A percentile compares a stretch with the other conserved stretches of the same genome.
phyloP scores from a whole-genome alignment of 2,329 filamentous ascomycete species.

The Trichophyton benhamiae region DNA sequence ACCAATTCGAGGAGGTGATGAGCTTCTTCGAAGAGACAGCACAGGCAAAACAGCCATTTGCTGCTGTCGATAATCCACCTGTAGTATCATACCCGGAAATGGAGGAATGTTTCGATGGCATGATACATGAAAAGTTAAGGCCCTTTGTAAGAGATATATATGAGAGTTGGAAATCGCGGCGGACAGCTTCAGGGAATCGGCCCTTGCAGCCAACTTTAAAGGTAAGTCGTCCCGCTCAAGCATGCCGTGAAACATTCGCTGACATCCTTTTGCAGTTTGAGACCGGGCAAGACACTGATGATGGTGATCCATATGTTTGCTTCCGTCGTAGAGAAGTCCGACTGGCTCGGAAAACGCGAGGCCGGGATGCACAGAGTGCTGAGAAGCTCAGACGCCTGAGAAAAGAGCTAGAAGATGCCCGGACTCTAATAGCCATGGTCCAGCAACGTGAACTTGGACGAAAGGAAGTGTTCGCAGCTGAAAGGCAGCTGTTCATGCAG shows the following conservation, averaged over 20 bases:
- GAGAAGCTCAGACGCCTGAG: constrained; percentile 89
- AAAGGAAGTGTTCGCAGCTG: constrained; percentile 61
- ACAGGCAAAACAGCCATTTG: constrained; percentile 71
- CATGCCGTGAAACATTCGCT: neutral
- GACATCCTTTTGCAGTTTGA: constrained; percentile 49
- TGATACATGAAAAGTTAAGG: constrained; percentile 42
- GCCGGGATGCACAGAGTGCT: constrained; percentile 81
- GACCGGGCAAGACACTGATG: constrained; percentile 84
- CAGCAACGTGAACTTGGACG: constrained; percentile 69
- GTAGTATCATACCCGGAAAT: constrained; percentile 63
- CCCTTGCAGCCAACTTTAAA: constrained; percentile 69
- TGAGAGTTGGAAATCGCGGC: constrained; percentile 72
- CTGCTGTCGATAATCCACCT: constrained; percentile 76
- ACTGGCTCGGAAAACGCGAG: constrained; percentile 86
- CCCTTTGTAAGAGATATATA: constrained; percentile 66
- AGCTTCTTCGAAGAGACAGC: constrained; percentile 87
- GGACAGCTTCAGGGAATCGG: constrained; percentile 55
- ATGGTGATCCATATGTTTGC: constrained; percentile 94
- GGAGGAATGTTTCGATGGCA: constrained; percentile 53
- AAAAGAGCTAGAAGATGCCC: constrained; percentile 78
- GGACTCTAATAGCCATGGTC: constrained; percentile 64
- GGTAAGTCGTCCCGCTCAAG: constrained; percentile 21
- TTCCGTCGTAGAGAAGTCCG: constrained; percentile 91
- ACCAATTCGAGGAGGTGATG: constrained; percentile 90
- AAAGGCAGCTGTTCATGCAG: constrained; percentile 71